Conservation (phyloP, 495 filamentous ascomycete species). For the Trypethelium eluteriae region DNA sequence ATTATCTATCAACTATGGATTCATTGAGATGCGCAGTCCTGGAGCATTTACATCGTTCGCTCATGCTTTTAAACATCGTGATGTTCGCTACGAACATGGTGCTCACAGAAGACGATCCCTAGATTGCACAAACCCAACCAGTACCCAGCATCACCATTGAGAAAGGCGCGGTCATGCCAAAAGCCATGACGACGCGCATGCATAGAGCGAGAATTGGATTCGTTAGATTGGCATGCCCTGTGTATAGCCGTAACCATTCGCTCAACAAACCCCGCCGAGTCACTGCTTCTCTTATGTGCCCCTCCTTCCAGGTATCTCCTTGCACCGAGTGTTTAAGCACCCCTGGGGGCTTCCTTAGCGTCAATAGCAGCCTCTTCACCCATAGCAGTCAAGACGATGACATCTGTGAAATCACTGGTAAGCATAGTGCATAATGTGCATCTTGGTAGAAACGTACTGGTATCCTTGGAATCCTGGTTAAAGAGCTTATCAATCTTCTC, state of each 20-base stretch:
- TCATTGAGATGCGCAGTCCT: neutral
- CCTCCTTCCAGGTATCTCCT: conserved; percentile 15
- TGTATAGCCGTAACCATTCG: neutral
- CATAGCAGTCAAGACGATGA: conserved; percentile 91
- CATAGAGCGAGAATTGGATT: conserved; percentile 11
- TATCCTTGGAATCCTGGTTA: conserved; percentile 65
- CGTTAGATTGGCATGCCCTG: neutral
- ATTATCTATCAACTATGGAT: conserved; percentile 1
- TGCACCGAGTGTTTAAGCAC: conserved; percentile 13
- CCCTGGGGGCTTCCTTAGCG: conserved; percentile 73
- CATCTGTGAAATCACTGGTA: conserved; percentile 47
- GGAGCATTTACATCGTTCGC: conserved; percentile 2
- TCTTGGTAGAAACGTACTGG: conserved; percentile 55
- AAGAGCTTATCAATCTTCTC: conserved; percentile 72
- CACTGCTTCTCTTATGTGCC: neutral
- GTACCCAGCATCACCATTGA: conserved; percentile 5
- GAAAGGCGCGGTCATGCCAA: conserved; percentile 8
- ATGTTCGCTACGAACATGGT: conserved; percentile 8
- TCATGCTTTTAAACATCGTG: conserved; percentile 6
- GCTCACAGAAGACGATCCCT: conserved; percentile 9
- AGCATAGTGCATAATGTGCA: neutral
- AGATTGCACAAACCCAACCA: conserved; percentile 12
- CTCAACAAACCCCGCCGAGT: neutral
- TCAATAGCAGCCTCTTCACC: conserved; percentile 88
- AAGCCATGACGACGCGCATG: conserved; percentile 8